Evolutionary conservation across 2,329 filamentous ascomycete genomes (phyloP).

Genomic region (Davidsoniella neocaledoniae): DNA sequence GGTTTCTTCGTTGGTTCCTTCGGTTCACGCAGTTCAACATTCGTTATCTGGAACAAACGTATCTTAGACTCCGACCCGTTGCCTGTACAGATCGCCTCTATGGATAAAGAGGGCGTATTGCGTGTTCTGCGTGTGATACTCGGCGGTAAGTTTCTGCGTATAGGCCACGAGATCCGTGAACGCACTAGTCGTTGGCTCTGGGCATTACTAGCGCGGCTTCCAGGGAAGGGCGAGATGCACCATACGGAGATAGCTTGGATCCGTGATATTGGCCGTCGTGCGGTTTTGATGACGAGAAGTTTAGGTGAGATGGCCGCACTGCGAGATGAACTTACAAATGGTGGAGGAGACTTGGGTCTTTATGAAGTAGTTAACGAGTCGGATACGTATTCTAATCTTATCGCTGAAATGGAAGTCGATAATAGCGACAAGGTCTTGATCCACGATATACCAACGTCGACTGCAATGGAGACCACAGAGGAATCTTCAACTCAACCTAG

Average conservation of each 20-base stretch:
- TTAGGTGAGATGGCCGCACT: conserved; percentile 35
- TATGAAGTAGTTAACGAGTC: conserved; percentile 31
- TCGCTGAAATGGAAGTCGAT: conserved; percentile 15
- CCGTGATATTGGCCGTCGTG: conserved; percentile 63
- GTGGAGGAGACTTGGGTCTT: conserved; percentile 21
- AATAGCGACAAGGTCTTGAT: conserved; percentile 16
- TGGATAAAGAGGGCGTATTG: conserved; percentile 51
- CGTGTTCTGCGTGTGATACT: conserved; percentile 51
- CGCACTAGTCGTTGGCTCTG: conserved; percentile 71
- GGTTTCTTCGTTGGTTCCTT: conserved; percentile 38
- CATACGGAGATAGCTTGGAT: conserved; percentile 61
- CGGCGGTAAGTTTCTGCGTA: conserved; percentile 44
- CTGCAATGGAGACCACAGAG: background rate
- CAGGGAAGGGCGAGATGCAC: conserved; percentile 56
- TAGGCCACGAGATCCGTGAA: conserved; percentile 40
- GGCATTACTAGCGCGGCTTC: conserved; percentile 61
- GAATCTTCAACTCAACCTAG: background rate
- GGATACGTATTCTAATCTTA: conserved; percentile 18
- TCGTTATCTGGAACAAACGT: conserved; percentile 33
- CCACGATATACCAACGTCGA: background rate
- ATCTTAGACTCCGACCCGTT: conserved; percentile 37
- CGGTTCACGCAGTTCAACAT: conserved; percentile 32
- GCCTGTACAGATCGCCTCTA: conserved; percentile 41
- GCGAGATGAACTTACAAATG: conserved; percentile 24
- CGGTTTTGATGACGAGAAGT: conserved; percentile 42